Conservation (phyloP, 208 protist genomes). For the Trypanosoma rangeli region DNA sequence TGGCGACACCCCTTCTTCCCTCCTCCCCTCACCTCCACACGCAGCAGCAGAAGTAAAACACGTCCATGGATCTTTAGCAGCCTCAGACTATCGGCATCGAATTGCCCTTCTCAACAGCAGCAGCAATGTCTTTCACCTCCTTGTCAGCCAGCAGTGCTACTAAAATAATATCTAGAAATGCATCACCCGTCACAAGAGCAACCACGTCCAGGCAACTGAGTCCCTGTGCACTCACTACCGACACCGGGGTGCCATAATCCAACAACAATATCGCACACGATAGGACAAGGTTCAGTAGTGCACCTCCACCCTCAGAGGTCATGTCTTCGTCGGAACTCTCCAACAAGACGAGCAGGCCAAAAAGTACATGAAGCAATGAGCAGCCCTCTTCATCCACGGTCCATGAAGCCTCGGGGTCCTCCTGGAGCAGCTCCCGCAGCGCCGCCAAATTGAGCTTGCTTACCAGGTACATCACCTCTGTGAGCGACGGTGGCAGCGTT, state of each 20-base stretch:
- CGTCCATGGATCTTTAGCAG: neutral
- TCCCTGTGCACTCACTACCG: constrained; percentile 34
- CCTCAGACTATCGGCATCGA: neutral
- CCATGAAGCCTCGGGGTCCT: constrained; percentile 27
- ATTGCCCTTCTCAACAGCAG: constrained; percentile 9
- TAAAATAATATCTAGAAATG: constrained; percentile 47
- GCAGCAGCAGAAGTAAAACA: neutral
- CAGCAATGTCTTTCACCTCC: constrained; percentile 19
- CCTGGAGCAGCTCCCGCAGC: constrained; percentile 41
- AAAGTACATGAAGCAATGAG: constrained; percentile 53
- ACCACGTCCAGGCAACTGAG: constrained; percentile 69
- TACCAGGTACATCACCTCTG: constrained; percentile 58
- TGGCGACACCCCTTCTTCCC: neutral
- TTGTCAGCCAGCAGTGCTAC: constrained; percentile 42
- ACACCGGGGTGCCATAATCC: constrained; percentile 38
- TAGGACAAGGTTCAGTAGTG: constrained; percentile 43
- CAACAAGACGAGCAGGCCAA: constrained; percentile 32
- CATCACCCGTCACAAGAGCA: constrained; percentile 28
- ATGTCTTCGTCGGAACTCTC: constrained; percentile 12
- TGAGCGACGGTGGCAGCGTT: constrained; percentile 39
- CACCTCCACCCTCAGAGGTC: constrained; percentile 12
- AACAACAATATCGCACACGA: constrained; percentile 45
- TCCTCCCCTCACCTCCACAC: neutral
- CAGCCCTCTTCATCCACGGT: constrained; percentile 59
- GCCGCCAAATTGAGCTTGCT: constrained; percentile 56